phyloP scores from a whole-genome alignment of 106 monocot species.

The Dendrobium officinale region DNA sequence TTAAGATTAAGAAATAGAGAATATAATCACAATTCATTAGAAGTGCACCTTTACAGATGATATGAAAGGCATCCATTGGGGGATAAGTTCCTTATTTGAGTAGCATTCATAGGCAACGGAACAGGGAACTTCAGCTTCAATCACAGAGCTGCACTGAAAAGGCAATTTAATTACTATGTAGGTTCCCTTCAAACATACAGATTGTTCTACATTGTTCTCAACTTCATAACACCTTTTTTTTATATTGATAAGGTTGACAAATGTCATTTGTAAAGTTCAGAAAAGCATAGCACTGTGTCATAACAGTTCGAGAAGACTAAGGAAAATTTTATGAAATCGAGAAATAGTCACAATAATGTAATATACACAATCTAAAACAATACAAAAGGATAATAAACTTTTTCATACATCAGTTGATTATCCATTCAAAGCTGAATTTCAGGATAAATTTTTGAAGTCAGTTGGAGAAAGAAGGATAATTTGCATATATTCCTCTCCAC shows the following conservation, averaged over 20 bases:
- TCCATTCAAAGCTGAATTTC: neutral
- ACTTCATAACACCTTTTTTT: neutral
- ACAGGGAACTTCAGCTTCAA: constrained; percentile 86
- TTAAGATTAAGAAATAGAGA: neutral
- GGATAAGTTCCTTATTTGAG: constrained; percentile 80
- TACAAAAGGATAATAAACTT: neutral
- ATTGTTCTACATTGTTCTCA: neutral
- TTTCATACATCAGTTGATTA: neutral
- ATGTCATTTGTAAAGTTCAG: neutral
- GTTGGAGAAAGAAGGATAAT: neutral
- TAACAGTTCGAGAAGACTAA: neutral
- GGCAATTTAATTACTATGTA: neutral
- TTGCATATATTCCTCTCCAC: too few species aligned
- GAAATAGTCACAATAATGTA: neutral
- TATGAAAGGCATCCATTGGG: constrained; percentile 97
- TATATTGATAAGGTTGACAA: neutral
- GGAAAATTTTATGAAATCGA: neutral
- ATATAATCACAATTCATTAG: constrained; percentile 5
- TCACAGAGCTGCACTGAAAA: constrained; percentile 58
- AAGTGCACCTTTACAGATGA: constrained; percentile 80
- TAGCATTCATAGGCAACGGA: constrained; percentile 90
- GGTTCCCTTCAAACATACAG: neutral
- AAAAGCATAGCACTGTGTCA: neutral
- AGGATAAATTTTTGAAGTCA: neutral
- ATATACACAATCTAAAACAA: neutral